Evolutionary conservation across 345 rosid genomes (phyloP), one percentile per base, ranked within the genome.

Genomic region (Aquilaria sinensis): DNA sequence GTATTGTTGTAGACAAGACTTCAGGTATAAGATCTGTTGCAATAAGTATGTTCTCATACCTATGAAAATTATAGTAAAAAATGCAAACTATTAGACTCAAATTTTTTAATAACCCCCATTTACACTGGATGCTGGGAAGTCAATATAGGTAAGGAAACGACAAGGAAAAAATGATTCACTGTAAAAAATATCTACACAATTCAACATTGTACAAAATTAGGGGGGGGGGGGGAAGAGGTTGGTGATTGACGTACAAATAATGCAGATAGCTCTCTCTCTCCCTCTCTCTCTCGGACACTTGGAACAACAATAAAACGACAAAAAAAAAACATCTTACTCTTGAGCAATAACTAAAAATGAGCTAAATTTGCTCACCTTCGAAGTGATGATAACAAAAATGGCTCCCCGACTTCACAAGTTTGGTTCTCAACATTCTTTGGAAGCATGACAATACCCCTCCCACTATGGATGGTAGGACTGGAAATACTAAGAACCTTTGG

Each of bases 21-120:
- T 87, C 94, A 58, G 96, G 96, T 67, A 95, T 75, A 74, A 89
- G 90, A 84, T 95, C 92, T 51, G 81, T 77, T 34, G 97, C 88
- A 78, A 83, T 67, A 71, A 95, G 70, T 64, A 81, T 73, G 70
- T 79, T 88, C 78, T 90, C 98, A 62, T 86, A 90, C 96, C 97
- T 88, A 65, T 61, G 51, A 76, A 54, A 66, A 63, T 62, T 66
- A 57, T 59, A 31, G 53, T 60, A 46, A 53, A 16, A 52, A 47
- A 72, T 55, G 56, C 47, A 58, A 60, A 60, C 51, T 32, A 48
- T 9, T 8, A 47, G 9, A 33, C 11, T 5, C n/a, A 46, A 47
- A 34, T 10, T 64, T 62, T 23, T 23, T 23, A 23, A 23, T 23
- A 23, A 23, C 23, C 23, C 23, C 23, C 23, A 30, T 6, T 7